A percentile compares a stretch with the other conserved stretches of the same genome.
Conservation (phyloP, 805 yeast species). For the Saccharomyces mikatae region DNA sequence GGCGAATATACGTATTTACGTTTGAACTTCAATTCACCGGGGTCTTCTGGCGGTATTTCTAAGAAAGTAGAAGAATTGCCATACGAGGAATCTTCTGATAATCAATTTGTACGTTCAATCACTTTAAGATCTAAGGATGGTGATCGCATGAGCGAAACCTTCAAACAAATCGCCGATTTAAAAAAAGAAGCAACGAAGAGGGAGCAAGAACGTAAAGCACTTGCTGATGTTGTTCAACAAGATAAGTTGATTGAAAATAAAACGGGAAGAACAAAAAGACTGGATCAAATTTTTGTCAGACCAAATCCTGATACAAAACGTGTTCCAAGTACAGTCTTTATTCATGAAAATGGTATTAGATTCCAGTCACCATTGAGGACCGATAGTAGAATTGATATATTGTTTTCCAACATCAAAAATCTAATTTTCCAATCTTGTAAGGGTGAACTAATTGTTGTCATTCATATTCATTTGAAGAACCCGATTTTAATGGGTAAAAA, state of each 20-base stretch:
- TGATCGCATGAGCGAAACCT: slow-evolving; percentile 83
- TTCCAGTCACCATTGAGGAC: slow-evolving; percentile 79
- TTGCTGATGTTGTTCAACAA: slow-evolving; percentile 92
- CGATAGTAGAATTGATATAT: slow-evolving; percentile 80
- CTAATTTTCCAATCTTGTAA: slow-evolving; percentile 93
- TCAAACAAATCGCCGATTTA: slow-evolving; percentile 82
- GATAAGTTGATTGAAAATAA: slow-evolving; percentile 76
- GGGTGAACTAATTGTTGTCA: slow-evolving; percentile 84
- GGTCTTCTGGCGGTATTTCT: slow-evolving; percentile 61
- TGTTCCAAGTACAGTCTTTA: slow-evolving; percentile 79
- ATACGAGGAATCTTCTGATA: slow-evolving; percentile 80
- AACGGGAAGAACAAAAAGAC: slow-evolving; percentile 75
- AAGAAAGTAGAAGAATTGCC: slow-evolving; percentile 75
- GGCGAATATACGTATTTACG: slow-evolving; percentile 90
- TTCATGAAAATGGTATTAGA: slow-evolving; percentile 93
- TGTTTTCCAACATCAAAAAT: slow-evolving; percentile 87
- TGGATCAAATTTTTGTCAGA: slow-evolving; percentile 83
- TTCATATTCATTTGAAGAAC: slow-evolving; percentile 84
- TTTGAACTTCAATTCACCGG: slow-evolving; percentile 89
- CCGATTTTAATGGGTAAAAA: slow-evolving; percentile 94
- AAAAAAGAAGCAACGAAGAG: slow-evolving; percentile 86
- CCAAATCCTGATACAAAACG: slow-evolving; percentile 98
- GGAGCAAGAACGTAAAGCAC: slow-evolving; percentile 81
- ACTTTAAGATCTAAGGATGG: slow-evolving; percentile 85
- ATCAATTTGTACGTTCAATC: slow-evolving; percentile 77